These are phyloP conservation scores for Cairneyella variabilis DNA, from an alignment of 495 filamentous ascomycete genomes.

Conservation along the genomic window DNA sequence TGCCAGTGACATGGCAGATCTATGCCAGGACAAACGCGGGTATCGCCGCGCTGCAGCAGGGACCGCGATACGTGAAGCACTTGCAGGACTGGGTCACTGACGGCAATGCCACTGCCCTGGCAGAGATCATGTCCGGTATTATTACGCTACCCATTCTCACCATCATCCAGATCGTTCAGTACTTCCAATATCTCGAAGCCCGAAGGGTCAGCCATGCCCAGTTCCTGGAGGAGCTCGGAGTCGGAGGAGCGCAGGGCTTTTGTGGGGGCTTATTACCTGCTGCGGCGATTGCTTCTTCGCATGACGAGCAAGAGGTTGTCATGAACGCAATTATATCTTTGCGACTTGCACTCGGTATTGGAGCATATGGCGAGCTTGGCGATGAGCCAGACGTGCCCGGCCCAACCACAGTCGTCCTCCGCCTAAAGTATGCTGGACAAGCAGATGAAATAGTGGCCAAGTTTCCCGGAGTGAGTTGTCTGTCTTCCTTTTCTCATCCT, in stretches of 20 bases:
- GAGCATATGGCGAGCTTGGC: not conserved
- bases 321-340: no score
- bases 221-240: not conserved
- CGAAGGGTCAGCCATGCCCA: not conserved
- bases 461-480: not conserved
- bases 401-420: not conserved
- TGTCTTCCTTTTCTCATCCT: no score
- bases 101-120: not conserved
- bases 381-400: not conserved
- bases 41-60: no score
- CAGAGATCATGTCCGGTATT: constrained; percentile 2
- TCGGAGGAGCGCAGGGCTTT: not conserved
- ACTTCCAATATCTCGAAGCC: not conserved
- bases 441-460: not conserved
- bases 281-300: not conserved
- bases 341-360: not conserved
- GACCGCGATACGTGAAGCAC: not conserved
- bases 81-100: not conserved
- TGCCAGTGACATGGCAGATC: not conserved
- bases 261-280: not conserved
- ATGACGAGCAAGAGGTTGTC: not conserved
- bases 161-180: not conserved
- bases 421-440: constrained; percentile 3
- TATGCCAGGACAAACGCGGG: no score
- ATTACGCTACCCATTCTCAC: not conserved